Conservation (phyloP, 83 land plant species). For the Larix sibirica region DNA sequence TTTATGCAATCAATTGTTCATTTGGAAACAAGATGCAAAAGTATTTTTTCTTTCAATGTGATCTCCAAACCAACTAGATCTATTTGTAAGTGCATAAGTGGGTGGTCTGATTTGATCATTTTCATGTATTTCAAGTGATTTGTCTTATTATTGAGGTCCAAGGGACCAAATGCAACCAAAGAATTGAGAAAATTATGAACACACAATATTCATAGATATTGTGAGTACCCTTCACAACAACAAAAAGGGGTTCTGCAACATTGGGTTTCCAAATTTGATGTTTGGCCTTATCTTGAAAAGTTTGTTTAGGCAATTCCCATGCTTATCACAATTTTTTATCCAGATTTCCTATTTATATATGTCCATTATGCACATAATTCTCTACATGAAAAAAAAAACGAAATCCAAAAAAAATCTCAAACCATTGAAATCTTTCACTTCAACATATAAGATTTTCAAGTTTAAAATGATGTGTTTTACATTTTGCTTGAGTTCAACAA, state of each 20-base stretch:
- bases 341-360: background rate
- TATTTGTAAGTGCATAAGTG: conserved; percentile 8
- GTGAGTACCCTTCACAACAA: conserved; percentile 75
- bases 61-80: background rate
- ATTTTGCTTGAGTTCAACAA: background rate
- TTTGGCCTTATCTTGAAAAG: conserved; percentile 89
- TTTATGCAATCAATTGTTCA: background rate
- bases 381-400: background rate
- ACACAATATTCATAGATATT: conserved; percentile 32
- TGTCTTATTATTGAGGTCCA: conserved; percentile 75
- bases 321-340: background rate
- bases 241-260: conserved; percentile 55
- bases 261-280: conserved; percentile 57
- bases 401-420: background rate
- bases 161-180: conserved; percentile 92
- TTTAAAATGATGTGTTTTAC: background rate
- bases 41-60: conserved; percentile 7
- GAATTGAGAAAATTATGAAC: conserved; percentile 65
- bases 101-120: conserved; percentile 10
- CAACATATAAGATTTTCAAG: background rate
- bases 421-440: background rate
- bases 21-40: background rate
- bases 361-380: background rate
- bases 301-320: conserved; percentile 45
- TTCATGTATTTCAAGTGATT: background rate